phyloP scores from a whole-genome alignment of 495 filamentous ascomycete species.

The Aspergillus homomorphus region DNA sequence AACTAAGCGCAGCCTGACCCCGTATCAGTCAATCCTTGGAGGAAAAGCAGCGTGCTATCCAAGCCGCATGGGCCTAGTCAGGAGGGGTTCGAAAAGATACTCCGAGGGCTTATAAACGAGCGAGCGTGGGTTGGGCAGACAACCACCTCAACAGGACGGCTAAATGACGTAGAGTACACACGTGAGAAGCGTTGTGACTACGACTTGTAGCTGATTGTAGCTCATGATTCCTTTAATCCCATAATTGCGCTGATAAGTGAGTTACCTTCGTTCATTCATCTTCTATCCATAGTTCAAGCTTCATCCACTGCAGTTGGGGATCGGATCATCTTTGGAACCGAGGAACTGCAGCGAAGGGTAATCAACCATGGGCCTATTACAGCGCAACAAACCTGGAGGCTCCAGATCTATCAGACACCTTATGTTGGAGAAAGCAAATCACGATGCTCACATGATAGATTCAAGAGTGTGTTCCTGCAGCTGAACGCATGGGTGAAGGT shows the following conservation, averaged over 20 bases:
- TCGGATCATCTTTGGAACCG: not conserved
- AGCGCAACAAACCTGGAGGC: not conserved
- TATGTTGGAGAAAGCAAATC: constrained; percentile 1
- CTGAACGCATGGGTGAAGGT: not conserved
- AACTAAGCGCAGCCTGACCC: not conserved
- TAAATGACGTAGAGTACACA: not conserved
- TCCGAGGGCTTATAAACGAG: not conserved
- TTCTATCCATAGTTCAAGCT: not conserved
- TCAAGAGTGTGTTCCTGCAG: constrained; percentile 6
- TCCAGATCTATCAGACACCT: not conserved
- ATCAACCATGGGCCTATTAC: not conserved
- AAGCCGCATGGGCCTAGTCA: not conserved
- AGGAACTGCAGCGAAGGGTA: not conserved
- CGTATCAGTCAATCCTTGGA: not conserved
- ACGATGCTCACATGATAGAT: not conserved
- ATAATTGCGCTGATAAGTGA: not conserved
- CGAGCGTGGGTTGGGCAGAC: not conserved
- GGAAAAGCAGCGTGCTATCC: not conserved
- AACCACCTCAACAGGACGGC: not conserved
- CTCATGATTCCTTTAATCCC: not conserved
- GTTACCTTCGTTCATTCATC: not conserved
- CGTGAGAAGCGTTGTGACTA: not conserved
- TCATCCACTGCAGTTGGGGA: not conserved
- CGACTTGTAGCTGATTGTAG: not conserved
- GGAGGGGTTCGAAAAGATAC: not conserved